A percentile compares a stretch with the other conserved stretches of the same genome.
Conservation (phyloP, 257 asterid genomes). For the Solanum sitiens region DNA sequence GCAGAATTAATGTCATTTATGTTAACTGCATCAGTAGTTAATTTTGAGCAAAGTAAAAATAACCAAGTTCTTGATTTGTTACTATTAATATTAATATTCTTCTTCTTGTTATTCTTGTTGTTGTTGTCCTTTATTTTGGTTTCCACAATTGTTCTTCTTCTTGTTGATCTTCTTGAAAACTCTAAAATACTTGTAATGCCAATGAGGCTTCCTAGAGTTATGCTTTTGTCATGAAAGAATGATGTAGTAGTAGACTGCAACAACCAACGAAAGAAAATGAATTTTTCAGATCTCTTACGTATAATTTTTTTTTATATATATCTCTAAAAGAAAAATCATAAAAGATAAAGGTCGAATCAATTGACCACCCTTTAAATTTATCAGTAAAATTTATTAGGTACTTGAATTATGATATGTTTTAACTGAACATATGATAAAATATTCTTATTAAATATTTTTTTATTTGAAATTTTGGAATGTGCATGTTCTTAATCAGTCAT, state of each 20-base stretch:
- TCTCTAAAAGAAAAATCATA: too few species aligned
- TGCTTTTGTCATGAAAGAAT: constrained; percentile 61
- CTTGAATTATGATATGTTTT: background rate
- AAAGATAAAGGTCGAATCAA: background rate
- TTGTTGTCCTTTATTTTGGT: constrained; percentile 14
- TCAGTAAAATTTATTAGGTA: background rate
- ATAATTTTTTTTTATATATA: too few species aligned
- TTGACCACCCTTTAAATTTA: background rate
- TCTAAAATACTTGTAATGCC: constrained; percentile 60
- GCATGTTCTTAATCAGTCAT: background rate
- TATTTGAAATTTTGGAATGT: background rate
- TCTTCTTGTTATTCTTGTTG: constrained; percentile 33
- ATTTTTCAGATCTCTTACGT: background rate
- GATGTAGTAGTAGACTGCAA: constrained; percentile 60
- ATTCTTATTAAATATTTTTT: background rate
- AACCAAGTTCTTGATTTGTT: constrained; percentile 51
- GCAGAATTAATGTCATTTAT: constrained; percentile 10
- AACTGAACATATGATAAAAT: background rate
- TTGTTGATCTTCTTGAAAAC: constrained; percentile 48
- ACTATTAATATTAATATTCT: constrained; percentile 4
- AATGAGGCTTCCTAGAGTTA: constrained; percentile 57
- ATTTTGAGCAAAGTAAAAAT: constrained; percentile 46
- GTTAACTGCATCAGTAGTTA: constrained; percentile 56
- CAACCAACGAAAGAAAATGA: background rate
- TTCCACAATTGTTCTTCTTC: constrained; percentile 30